Evolutionary conservation across 495 filamentous ascomycete genomes (phyloP).

Genomic region (Daldinia vernicosa): DNA sequence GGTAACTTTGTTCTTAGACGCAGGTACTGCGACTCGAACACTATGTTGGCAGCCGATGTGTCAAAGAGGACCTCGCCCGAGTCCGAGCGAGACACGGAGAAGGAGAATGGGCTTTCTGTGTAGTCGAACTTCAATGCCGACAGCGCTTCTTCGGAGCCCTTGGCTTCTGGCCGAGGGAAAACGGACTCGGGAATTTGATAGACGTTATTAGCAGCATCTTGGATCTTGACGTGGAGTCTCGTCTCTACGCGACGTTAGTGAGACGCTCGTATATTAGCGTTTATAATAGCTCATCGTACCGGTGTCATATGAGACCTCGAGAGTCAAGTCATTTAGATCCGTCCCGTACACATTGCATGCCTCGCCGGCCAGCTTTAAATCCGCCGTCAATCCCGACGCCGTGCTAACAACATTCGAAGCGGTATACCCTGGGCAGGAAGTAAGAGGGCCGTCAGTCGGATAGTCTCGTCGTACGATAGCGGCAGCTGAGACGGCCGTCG

Average conservation of each 20-base stretch:
- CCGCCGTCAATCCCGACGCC: constrained; percentile 64
- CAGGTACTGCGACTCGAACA: constrained; percentile 84
- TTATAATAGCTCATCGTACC: constrained; percentile 56
- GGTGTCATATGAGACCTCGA: constrained; percentile 79
- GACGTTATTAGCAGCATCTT: constrained; percentile 74
- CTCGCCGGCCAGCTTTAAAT: constrained; percentile 71
- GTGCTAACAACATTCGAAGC: constrained; percentile 69
- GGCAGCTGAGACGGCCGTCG: constrained; percentile 32
- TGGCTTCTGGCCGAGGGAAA: constrained; percentile 66
- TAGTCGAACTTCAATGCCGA: constrained; percentile 72
- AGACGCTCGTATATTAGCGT: neutral
- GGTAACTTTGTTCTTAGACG: constrained; percentile 74
- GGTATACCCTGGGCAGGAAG: constrained; percentile 74
- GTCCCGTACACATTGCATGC: constrained; percentile 77
- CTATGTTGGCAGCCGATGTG: constrained; percentile 70
- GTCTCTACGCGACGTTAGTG: constrained; percentile 60
- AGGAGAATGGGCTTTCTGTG: constrained; percentile 75
- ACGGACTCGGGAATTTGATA: constrained; percentile 83
- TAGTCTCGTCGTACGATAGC: constrained; percentile 40
- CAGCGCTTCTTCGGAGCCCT: constrained; percentile 34
- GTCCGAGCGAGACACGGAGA: constrained; percentile 70
- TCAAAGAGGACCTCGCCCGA: constrained; percentile 81
- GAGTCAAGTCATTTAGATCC: constrained; percentile 70
- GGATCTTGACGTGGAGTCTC: constrained; percentile 84
- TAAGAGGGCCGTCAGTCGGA: constrained; percentile 40